phyloP scores from a whole-genome alignment of 345 rosid species.

The Salix koriyanagi region DNA sequence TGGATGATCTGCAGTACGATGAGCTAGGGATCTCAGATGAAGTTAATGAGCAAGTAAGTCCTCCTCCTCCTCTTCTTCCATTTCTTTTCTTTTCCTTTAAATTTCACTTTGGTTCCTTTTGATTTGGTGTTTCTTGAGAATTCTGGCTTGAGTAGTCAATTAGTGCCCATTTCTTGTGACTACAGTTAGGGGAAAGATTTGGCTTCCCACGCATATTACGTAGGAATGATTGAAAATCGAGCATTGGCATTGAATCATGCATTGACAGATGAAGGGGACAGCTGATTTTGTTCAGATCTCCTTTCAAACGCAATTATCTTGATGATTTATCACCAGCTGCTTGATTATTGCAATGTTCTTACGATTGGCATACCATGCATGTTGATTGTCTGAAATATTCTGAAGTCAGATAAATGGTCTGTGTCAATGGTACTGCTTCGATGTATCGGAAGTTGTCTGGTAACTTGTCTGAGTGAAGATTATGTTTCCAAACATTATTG shows the following conservation, averaged over 20 bases:
- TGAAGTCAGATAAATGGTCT: not conserved
- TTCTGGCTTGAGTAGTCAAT: not conserved
- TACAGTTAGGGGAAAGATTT: not conserved
- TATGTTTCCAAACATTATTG: not conserved
- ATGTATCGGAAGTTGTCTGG: not conserved
- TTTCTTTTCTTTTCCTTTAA: not conserved
- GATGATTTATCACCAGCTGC: not conserved
- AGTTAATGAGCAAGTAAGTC: conserved; percentile 55
- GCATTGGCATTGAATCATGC: not conserved
- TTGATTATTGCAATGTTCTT: not conserved
- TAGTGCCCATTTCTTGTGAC: conserved; percentile 2
- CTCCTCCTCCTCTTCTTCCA: not conserved
- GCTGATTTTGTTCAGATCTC: not conserved
- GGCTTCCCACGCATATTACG: not conserved
- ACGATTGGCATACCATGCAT: not conserved
- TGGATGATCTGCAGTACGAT: conserved; percentile 44
- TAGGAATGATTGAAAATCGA: not conserved
- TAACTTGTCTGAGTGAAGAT: not conserved
- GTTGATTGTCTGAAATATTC: not conserved
- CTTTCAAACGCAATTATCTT: not conserved
- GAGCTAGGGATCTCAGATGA: conserved; percentile 50
- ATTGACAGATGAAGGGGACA: not conserved
- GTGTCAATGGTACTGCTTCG: not conserved
- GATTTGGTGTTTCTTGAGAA: not conserved
- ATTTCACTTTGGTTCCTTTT: not conserved